Base-by-base conservation (phyloP, 2,329 filamentous ascomycete species). In the Fusarium sp. region DNA sequence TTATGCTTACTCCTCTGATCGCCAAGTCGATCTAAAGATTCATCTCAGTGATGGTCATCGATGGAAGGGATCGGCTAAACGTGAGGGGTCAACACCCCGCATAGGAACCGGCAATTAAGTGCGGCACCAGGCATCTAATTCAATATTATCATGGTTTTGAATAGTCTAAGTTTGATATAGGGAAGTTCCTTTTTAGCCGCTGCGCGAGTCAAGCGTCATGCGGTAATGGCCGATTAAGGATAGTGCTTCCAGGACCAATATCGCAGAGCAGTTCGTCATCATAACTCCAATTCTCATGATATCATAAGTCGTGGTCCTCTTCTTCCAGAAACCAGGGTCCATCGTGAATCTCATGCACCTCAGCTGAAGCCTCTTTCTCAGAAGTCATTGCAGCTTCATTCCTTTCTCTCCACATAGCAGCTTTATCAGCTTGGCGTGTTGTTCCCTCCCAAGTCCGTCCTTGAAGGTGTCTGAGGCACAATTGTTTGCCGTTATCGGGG, bases 401-500 rank as follows among this genome's bases (percentile, higher is more conserved):
- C 33, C 41, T 63, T n/a, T 69, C 36, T 21, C 63, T 53, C 72
- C 68, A 74, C 49, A 61, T 64, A 5, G 62, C 63, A 18, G 51
- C 56, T 17, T 36, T 72, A 25, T 64, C 55, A 3, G 64, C 61
- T 20, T 74, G 66, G 6, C 66, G 36, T 2, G 63, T 59, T 2
- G 50, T 70, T 0, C 84, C 84, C 46, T 79, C 76, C 82, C 84
- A 86, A 0, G 80, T 84, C 17, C 85, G 76, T 0, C 85, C 85
- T 39, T 85, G 79, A 0, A 87, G 76, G 61, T 87, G 85, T 42
- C 80, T 76, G 43, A 87, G 60, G 47, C 84, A 87, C 7, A 84
- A 64, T 43, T 72, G 66, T 51, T 72, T 79, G 2, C 83, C 85
- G 4, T 82, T 75, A 3, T 80, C 79, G 0, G 85, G 85, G 35